A percentile compares a stretch with the other conserved stretches of the same genome.
Evolutionary conservation across 805 yeast species (phyloP).

Genomic region (Saccharomyces jurei): DNA sequence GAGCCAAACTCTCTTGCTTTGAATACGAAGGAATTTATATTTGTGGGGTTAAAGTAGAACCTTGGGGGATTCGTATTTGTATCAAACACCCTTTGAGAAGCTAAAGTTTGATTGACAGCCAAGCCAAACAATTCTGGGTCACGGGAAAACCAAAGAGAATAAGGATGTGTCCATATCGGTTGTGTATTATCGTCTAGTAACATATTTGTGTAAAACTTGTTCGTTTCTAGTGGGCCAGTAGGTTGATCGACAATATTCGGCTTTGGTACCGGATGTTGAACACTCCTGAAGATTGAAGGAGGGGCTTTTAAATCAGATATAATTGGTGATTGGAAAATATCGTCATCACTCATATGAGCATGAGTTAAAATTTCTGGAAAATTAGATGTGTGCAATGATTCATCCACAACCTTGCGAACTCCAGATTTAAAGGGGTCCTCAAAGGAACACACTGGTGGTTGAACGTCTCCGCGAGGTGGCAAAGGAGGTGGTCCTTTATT

Average conservation of each 20-base stretch:
- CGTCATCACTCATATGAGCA: background rate
- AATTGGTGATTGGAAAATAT: background rate
- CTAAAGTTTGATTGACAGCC: constrained; percentile 57
- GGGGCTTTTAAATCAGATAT: background rate
- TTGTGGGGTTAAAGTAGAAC: constrained; percentile 62
- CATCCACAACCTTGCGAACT: background rate
- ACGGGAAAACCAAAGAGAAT: constrained; percentile 58
- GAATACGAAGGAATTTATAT: constrained; percentile 50
- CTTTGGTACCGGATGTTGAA: constrained; percentile 20
- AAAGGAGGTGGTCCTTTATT: constrained; percentile 5
- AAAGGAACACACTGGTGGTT: background rate
- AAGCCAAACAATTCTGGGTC: constrained; percentile 46
- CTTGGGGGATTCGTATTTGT: constrained; percentile 46
- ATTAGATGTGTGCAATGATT: background rate
- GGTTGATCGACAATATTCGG: constrained; percentile 23
- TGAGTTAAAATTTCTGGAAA: background rate
- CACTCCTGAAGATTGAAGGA: background rate
- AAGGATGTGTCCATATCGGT: constrained; percentile 77
- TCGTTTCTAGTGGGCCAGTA: constrained; percentile 52
- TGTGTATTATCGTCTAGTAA: constrained; percentile 55
- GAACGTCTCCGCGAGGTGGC: constrained; percentile 7
- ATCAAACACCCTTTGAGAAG: constrained; percentile 58
- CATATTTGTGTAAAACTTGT: constrained; percentile 69
- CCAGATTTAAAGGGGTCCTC: background rate
- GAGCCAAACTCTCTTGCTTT: constrained; percentile 35